Conservation (phyloP, 352 stramenopile genomes). For the Saprolegnia diclina region DNA sequence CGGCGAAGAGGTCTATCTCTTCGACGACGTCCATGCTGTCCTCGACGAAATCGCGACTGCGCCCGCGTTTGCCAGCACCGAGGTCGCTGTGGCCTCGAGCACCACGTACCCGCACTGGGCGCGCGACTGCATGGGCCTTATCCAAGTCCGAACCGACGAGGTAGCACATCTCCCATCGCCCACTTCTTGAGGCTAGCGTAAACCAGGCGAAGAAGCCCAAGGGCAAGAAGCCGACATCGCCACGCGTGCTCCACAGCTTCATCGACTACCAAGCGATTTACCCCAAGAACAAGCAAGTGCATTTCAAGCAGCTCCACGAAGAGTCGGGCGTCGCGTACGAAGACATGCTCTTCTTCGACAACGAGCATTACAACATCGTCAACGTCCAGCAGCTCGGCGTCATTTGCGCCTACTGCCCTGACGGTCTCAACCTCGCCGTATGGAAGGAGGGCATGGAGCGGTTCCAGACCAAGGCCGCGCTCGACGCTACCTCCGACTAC, state of each 20-base stretch:
- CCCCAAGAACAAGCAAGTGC: slow-evolving; percentile 75
- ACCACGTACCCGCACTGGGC: slow-evolving; percentile 71
- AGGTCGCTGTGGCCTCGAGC: slow-evolving; percentile 65
- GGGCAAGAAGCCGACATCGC: slow-evolving; percentile 28
- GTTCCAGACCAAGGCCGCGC: slow-evolving; percentile 36
- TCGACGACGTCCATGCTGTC: slow-evolving; percentile 58
- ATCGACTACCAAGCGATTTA: slow-evolving; percentile 82
- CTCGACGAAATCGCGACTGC: slow-evolving; percentile 62
- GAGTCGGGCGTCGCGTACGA: slow-evolving; percentile 87
- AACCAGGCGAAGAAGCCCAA: slow-evolving; percentile 1
- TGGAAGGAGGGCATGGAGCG: slow-evolving; percentile 69
- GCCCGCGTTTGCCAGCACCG: slow-evolving; percentile 53
- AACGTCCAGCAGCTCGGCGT: slow-evolving; percentile 65
- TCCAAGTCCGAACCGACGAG: slow-evolving; percentile 41
- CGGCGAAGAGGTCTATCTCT: slow-evolving; percentile 76
- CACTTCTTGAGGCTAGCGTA: neutral
- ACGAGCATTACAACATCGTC: slow-evolving; percentile 78
- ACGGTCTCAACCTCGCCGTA: slow-evolving; percentile 57
- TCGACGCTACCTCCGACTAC: neutral
- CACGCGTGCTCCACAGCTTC: slow-evolving; percentile 44
- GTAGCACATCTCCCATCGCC: neutral
- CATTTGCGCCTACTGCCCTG: slow-evolving; percentile 67
- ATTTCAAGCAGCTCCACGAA: slow-evolving; percentile 90
- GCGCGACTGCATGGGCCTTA: slow-evolving; percentile 69
- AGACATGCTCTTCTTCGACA: slow-evolving; percentile 97